These are phyloP conservation scores for Aspergillus fischeri DNA, from an alignment of 2,329 filamentous ascomycete genomes.

Conservation along the genomic window DNA sequence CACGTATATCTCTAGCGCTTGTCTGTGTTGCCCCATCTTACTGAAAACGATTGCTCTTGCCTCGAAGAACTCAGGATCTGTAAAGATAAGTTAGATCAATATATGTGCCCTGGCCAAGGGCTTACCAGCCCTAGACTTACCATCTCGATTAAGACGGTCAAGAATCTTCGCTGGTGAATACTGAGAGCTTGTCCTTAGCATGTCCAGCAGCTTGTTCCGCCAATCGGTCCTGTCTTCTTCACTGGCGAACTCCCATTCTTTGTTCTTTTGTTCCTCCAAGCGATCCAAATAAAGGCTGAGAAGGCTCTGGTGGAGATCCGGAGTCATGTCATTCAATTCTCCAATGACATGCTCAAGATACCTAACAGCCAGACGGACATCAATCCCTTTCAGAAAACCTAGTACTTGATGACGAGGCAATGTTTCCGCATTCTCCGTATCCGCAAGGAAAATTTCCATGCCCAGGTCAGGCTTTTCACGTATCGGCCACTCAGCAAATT, in stretches of 20 bases:
- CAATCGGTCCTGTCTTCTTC: slow-evolving; percentile 53
- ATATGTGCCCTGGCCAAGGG: not conserved
- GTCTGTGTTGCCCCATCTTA: slow-evolving; percentile 92
- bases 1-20: slow-evolving; percentile 95
- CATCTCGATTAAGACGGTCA: slow-evolving; percentile 71
- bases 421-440: slow-evolving; percentile 91
- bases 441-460: slow-evolving; percentile 90
- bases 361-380: slow-evolving; percentile 65
- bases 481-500: slow-evolving; percentile 87
- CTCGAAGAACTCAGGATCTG: slow-evolving; percentile 83
- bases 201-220: slow-evolving; percentile 65
- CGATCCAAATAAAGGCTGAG: slow-evolving; percentile 66
- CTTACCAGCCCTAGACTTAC: slow-evolving; percentile 49
- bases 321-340: slow-evolving; percentile 78
- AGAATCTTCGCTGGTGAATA: slow-evolving; percentile 80
- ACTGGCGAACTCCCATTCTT: slow-evolving; percentile 32
- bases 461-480: slow-evolving; percentile 66
- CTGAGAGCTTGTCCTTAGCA: slow-evolving; percentile 70
- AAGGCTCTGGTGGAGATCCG: slow-evolving; percentile 81
- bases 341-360: slow-evolving; percentile 90
- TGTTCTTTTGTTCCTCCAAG: slow-evolving; percentile 39
- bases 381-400: slow-evolving; percentile 66
- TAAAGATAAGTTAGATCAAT: slow-evolving; percentile 9
- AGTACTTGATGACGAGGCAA: slow-evolving; percentile 74
- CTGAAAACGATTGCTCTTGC: slow-evolving; percentile 84